Percentiles rank a stretch among this genome's conserved stretches.
These are phyloP conservation scores for Fusarium sp. DNA, from an alignment of 2,329 filamentous ascomycete species.

Conservation along the genomic window DNA sequence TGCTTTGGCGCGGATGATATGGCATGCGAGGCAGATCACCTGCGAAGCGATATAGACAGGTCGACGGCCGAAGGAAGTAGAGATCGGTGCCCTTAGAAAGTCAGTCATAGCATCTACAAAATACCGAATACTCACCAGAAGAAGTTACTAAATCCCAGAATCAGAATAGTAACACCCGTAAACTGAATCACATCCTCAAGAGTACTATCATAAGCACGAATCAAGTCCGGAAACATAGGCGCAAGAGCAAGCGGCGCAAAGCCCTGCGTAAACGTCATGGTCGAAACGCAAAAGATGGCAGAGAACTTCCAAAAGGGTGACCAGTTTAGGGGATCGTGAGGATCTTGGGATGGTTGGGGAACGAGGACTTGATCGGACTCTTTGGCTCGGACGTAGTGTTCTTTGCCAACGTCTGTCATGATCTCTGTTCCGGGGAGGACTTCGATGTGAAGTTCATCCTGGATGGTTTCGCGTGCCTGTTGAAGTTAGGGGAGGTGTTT, in stretches of 20 bases:
- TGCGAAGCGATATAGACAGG: slow-evolving; percentile 1
- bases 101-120: fast-evolving
- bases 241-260: slow-evolving; percentile 6
- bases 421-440: slow-evolving; percentile 29
- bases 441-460: slow-evolving; percentile 31
- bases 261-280: slow-evolving; percentile 2
- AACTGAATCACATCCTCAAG: slow-evolving; percentile 1
- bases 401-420: slow-evolving; percentile 30
- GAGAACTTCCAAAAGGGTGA: neutral
- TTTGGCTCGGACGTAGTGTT: slow-evolving; percentile 26
- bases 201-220: neutral
- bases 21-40: neutral
- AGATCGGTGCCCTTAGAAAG: neutral
- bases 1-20: neutral
- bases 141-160: neutral
- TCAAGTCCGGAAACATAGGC: neutral
- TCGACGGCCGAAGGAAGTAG: neutral
- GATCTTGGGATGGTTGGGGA: slow-evolving; percentile 14
- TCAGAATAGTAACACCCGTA: neutral
- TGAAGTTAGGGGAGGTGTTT: neutral
- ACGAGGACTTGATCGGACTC: slow-evolving; percentile 25
- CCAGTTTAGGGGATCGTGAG: slow-evolving; percentile 10
- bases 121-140: neutral
- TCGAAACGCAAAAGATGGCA: neutral
- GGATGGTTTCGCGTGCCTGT: slow-evolving; percentile 1